Evolutionary conservation across 352 stramenopile genomes (phyloP).

Genomic region (Globisporangium okanoganense): DNA sequence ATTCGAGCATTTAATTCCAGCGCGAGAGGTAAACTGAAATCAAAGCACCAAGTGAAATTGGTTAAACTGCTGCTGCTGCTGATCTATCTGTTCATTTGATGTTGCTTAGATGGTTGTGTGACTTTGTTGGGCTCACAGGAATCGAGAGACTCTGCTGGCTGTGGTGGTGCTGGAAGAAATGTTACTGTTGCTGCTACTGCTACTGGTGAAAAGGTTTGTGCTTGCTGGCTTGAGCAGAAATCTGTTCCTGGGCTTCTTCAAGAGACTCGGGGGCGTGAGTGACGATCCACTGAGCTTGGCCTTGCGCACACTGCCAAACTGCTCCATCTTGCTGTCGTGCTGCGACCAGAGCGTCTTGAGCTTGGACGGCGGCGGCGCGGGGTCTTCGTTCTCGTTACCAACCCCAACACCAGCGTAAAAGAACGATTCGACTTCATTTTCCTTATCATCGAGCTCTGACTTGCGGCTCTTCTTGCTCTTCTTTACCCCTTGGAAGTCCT

Average conservation of each 20-base stretch:
- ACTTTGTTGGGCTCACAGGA: background rate
- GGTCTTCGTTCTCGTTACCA: constrained; percentile 23
- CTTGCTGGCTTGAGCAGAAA: background rate
- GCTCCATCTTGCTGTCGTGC: constrained; percentile 2
- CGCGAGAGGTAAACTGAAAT: background rate
- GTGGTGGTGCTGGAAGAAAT: background rate
- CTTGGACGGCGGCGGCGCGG: constrained; percentile 6
- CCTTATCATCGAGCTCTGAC: constrained; percentile 23
- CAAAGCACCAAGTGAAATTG: background rate
- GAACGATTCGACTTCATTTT: constrained; percentile 38
- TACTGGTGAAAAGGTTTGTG: constrained; percentile 1
- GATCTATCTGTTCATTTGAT: background rate
- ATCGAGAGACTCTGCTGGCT: background rate
- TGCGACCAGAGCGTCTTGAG: constrained; percentile 12
- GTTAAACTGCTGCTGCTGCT: background rate
- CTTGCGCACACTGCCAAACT: constrained; percentile 7
- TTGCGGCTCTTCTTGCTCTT: constrained; percentile 24
- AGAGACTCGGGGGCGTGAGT: background rate
- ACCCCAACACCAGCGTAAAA: constrained; percentile 13
- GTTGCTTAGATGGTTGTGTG: background rate
- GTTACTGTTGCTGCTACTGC: background rate
- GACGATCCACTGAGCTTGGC: background rate
- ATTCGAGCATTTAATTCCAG: too few relatives aligned
- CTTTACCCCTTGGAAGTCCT: constrained; percentile 9
- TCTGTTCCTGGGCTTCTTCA: background rate